Conservation (phyloP, 805 yeast species). For the Wickerhamiella siamensis region DNA sequence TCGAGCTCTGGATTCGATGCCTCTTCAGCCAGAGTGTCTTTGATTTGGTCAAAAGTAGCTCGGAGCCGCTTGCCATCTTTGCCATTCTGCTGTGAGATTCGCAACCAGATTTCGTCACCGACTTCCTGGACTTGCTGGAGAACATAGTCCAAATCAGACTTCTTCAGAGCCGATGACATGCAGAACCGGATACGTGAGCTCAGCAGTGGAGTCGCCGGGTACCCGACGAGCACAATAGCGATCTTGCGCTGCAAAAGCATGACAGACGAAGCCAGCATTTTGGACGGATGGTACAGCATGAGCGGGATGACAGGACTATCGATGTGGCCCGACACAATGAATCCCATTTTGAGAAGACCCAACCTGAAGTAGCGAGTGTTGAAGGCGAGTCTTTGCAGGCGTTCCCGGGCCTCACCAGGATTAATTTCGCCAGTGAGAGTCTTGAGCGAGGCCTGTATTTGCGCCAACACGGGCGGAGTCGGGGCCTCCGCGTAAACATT, state of each 20-base stretch:
- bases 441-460: constrained; percentile 64
- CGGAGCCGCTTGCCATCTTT: constrained; percentile 14
- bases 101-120: constrained; percentile 13
- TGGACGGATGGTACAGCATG: constrained; percentile 75
- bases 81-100: constrained; percentile 11
- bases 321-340: constrained; percentile 85
- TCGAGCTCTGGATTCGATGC: constrained; percentile 17
- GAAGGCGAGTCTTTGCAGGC: constrained; percentile 87
- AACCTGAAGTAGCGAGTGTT: constrained; percentile 85
- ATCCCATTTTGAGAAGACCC: constrained; percentile 84
- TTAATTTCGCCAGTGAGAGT: constrained; percentile 68
- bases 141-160: constrained; percentile 67
- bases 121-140: constrained; percentile 15
- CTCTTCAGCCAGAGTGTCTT: constrained; percentile 19
- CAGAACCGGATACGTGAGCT: constrained; percentile 87
- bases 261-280: constrained; percentile 86
- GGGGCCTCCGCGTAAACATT: constrained; percentile 69
- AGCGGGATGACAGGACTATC: constrained; percentile 94
- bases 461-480: constrained; percentile 84
- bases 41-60: constrained; percentile 18
- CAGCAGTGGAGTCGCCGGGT: constrained; percentile 91
- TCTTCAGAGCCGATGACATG: constrained; percentile 80
- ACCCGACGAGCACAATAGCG: constrained; percentile 93
- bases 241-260: constrained; percentile 63
- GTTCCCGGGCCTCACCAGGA: constrained; percentile 87